Conservation (phyloP, 768 basidiomycete species). For the Mycena vitilis region DNA sequence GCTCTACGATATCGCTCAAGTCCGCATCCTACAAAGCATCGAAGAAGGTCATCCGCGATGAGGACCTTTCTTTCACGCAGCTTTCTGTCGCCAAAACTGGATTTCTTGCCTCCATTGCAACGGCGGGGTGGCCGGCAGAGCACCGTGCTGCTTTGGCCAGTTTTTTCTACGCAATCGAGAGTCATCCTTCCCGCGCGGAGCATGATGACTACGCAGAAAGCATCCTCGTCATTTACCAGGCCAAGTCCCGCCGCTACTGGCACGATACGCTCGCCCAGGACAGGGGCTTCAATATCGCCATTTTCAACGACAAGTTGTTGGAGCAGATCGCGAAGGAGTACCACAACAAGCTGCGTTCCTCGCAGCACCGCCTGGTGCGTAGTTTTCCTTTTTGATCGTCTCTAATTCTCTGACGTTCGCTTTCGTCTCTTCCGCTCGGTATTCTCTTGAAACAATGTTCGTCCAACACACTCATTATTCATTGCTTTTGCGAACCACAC, state of each 20-base stretch:
- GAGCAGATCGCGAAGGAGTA: neutral
- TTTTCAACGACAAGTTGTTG: conserved; percentile 7
- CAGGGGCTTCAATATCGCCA: conserved; percentile 3
- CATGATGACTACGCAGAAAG: conserved; percentile 15
- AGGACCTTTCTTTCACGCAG: conserved; percentile 35
- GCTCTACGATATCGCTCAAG: conserved; percentile 24
- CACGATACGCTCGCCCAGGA: neutral
- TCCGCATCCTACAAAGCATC: conserved; percentile 37
- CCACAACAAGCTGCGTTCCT: neutral
- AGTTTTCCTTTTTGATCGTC: neutral
- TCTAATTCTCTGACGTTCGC: neutral
- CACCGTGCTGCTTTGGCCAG: conserved; percentile 23
- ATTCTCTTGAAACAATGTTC: too few species aligned
- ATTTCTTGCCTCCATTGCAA: conserved; percentile 5
- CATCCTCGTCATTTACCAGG: conserved; percentile 8
- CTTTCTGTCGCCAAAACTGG: conserved; percentile 34
- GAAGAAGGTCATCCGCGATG: conserved; percentile 19
- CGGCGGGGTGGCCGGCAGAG: conserved; percentile 18
- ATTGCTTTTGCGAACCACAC: too few species aligned
- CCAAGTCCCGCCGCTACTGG: neutral
- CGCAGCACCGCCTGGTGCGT: conserved; percentile 3
- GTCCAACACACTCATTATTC: too few species aligned
- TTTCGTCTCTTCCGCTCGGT: too few species aligned
- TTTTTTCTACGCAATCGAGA: conserved; percentile 34
- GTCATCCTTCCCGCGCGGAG: conserved; percentile 8